Evolutionary conservation across 495 filamentous ascomycete genomes (phyloP).

Genomic region (Penicillium robsamsonii): DNA sequence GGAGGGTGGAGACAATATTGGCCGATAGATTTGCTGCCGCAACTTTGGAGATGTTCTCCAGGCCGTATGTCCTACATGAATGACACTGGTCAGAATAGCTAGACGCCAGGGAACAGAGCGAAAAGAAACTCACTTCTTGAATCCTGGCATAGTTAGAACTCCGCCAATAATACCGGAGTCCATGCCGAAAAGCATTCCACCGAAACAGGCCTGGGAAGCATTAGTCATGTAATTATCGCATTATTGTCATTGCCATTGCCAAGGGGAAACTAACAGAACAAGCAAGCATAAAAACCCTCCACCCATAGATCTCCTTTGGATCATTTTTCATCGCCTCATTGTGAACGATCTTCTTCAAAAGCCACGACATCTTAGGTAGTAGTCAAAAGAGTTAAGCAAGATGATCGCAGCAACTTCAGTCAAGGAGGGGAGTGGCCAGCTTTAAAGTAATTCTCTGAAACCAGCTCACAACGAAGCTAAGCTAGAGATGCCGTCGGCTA

Average conservation of each 20-base stretch:
- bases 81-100: background rate
- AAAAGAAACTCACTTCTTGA: conserved; percentile 46
- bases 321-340: conserved; percentile 78
- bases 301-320: conserved; percentile 75
- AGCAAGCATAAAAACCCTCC: conserved; percentile 68
- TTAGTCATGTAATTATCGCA: conserved; percentile 2
- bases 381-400: conserved; percentile 1
- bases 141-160: conserved; percentile 62
- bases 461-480: background rate
- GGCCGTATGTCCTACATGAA: conserved; percentile 45
- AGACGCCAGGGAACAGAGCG: conserved; percentile 12
- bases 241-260: background rate
- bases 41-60: conserved; percentile 55
- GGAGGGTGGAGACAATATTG: conserved; percentile 61
- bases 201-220: conserved; percentile 62
- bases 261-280: conserved; percentile 54
- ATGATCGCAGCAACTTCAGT: background rate
- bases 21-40: conserved; percentile 37
- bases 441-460: background rate
- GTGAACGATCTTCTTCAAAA: conserved; percentile 65
- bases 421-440: background rate
- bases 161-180: conserved; percentile 71
- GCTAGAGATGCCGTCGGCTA: conserved; percentile 8
- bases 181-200: conserved; percentile 70
- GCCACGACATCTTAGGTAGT: conserved; percentile 30